Evolutionary conservation across 1,139 yeast species (phyloP).

Genomic region (Kurtzmaniella natalensis): DNA sequence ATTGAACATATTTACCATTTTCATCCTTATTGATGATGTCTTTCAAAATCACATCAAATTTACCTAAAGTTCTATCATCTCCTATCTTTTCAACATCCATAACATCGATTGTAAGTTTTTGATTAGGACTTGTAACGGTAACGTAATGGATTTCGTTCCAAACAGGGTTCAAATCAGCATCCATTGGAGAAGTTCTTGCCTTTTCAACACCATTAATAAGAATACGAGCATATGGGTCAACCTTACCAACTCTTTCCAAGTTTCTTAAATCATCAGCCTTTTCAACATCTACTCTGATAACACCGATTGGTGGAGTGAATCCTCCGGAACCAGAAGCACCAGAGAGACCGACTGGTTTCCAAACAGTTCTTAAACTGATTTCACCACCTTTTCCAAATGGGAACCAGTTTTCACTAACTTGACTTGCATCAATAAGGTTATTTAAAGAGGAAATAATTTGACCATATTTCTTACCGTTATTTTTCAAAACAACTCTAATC

Average conservation of each 20-base stretch:
- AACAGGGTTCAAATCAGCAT: constrained; percentile 69
- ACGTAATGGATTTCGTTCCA: constrained; percentile 84
- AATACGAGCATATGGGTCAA: constrained; percentile 87
- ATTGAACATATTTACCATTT: constrained; percentile 60
- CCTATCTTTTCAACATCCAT: constrained; percentile 83
- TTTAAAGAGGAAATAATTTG: constrained; percentile 61
- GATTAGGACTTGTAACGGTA: constrained; percentile 77
- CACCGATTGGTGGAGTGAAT: constrained; percentile 91
- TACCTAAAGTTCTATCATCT: constrained; percentile 83
- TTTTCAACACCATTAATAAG: constrained; percentile 72
- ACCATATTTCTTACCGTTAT: constrained; percentile 53
- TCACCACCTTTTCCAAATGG: constrained; percentile 69
- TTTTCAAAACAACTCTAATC: constrained; percentile 63
- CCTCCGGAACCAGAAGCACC: constrained; percentile 68
- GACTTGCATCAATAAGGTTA: constrained; percentile 71
- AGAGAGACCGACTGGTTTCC: constrained; percentile 83
- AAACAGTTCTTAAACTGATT: constrained; percentile 60
- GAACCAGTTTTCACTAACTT: constrained; percentile 75
- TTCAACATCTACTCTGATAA: constrained; percentile 67
- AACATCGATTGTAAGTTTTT: constrained; percentile 76
- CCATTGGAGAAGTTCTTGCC: constrained; percentile 71
- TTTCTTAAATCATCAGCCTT: constrained; percentile 74
- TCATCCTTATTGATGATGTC: constrained; percentile 68
- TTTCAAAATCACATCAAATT: constrained; percentile 62
- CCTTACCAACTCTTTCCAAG: constrained; percentile 81